Evolutionary conservation across 2,329 filamentous ascomycete species (phyloP).

Genomic region (Beauveria medogensis): DNA sequence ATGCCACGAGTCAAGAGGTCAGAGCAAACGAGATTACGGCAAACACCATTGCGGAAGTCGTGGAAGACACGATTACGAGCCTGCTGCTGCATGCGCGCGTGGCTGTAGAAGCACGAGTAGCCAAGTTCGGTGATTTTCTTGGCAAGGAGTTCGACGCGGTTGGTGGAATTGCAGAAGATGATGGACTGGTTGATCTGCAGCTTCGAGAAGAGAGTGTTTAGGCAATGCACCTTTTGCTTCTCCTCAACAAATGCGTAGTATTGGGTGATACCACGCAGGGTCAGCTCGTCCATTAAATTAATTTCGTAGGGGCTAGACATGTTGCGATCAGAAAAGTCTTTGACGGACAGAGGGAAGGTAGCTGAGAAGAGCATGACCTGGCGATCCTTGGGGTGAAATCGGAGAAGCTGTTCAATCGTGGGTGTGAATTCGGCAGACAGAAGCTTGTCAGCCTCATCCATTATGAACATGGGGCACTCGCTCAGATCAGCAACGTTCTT

Average conservation of each 20-base stretch:
- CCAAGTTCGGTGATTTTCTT: conserved; percentile 99
- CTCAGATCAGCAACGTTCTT: conserved; percentile 95
- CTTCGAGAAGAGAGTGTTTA: conserved; percentile 98
- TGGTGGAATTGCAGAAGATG: conserved; percentile 99
- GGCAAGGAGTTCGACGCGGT: conserved; percentile 90
- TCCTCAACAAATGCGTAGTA: conserved; percentile 99
- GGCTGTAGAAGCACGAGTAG: conserved; percentile 99
- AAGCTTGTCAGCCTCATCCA: conserved; percentile 98
- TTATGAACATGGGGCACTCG: conserved; percentile 95
- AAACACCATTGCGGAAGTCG: conserved; percentile 96
- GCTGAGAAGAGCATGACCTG: conserved; percentile 99
- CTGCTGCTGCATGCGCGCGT: conserved; percentile 95
- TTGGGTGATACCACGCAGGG: conserved; percentile 93
- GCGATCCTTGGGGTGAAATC: conserved; percentile 92
- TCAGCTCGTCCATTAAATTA: conserved; percentile 99
- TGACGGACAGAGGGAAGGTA: conserved; percentile 94
- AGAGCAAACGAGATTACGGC: conserved; percentile 95
- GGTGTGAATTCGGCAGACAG: conserved; percentile 95
- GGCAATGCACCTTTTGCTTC: conserved; percentile 97
- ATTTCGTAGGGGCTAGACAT: conserved; percentile 97
- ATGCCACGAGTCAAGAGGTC: conserved; percentile 97
- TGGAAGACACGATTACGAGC: conserved; percentile 98
- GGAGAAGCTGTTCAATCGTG: conserved; percentile 90
- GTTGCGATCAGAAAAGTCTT: conserved; percentile 97
- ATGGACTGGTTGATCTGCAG: conserved; percentile 99